A percentile compares a stretch with the other conserved stretches of the same genome.
Evolutionary conservation across 1,284 basidiomycete species (phyloP).

Genomic region (Cryptococcus hybrid): DNA sequence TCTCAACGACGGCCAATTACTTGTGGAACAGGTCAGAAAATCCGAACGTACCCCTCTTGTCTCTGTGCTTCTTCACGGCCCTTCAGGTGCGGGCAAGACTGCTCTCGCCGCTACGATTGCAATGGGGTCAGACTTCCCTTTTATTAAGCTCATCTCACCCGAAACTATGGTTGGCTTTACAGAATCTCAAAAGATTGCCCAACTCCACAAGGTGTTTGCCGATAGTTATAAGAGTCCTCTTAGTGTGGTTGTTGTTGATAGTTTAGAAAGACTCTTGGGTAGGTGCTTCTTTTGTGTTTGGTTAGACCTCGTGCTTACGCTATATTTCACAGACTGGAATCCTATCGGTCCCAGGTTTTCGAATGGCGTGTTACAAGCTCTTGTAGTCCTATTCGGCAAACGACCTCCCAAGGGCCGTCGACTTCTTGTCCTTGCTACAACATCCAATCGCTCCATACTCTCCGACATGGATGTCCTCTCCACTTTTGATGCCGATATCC

Average conservation of each 20-base stretch:
- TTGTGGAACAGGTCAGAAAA: conserved; percentile 92
- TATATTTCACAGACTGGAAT: conserved; percentile 73
- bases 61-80: conserved; percentile 82
- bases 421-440: conserved; percentile 88
- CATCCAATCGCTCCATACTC: conserved; percentile 82
- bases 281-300: conserved; percentile 28
- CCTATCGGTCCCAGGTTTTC: conserved; percentile 96
- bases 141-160: conserved; percentile 96
- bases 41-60: conserved; percentile 91
- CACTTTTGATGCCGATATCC: conserved; percentile 84
- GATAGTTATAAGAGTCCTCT: conserved; percentile 98
- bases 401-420: conserved; percentile 95
- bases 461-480: conserved; percentile 87
- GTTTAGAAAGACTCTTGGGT: conserved; percentile 85
- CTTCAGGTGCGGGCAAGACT: conserved; percentile 90
- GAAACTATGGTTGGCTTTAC: conserved; percentile 96
- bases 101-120: conserved; percentile 95
- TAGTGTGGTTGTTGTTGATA: conserved; percentile 97
- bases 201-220: conserved; percentile 90
- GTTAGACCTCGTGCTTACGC: conserved; percentile 3
- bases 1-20: conserved; percentile 83
- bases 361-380: conserved; percentile 86
- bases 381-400: conserved; percentile 85
- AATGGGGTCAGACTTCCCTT: conserved; percentile 88
- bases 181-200: conserved; percentile 85